A percentile compares a stretch with the other conserved stretches of the same genome.
Conservation (phyloP, 1,284 basidiomycete species). For the Rhodotorula sp. region DNA sequence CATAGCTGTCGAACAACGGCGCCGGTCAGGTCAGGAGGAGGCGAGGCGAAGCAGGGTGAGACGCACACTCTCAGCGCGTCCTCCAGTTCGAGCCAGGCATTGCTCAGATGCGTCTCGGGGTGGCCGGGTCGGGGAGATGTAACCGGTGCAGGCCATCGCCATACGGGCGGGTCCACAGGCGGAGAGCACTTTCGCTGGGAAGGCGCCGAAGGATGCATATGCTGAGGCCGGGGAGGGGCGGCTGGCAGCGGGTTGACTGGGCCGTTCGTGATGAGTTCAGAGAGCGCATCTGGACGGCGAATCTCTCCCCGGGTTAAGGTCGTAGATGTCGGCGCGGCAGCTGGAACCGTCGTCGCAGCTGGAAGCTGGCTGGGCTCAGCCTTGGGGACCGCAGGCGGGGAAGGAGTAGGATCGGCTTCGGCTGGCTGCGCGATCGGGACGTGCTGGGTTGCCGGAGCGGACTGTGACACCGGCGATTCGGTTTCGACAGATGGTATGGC, state of each 20-base stretch:
- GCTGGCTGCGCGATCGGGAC: background rate
- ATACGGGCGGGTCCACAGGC: too few relatives aligned
- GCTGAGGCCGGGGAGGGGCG: too few relatives aligned
- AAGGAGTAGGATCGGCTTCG: background rate
- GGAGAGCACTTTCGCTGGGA: too few relatives aligned
- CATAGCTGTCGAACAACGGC: constrained; percentile 3
- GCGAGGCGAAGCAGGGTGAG: too few relatives aligned
- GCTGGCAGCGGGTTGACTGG: background rate
- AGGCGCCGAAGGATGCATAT: too few relatives aligned
- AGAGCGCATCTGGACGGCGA: background rate
- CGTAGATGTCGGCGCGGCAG: too few relatives aligned
- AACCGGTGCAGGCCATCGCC: background rate
- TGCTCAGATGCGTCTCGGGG: constrained; percentile 24
- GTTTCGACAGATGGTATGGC: background rate
- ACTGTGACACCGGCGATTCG: background rate
- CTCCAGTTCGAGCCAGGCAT: constrained; percentile 30
- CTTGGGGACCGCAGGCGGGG: background rate
- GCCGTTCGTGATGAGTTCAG: background rate
- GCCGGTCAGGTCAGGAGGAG: background rate
- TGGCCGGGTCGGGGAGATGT: background rate
- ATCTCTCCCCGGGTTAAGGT: too few relatives aligned
- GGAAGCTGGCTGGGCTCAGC: background rate
- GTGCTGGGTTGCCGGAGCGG: background rate
- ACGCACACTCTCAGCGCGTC: constrained; percentile 25
- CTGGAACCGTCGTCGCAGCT: background rate